phyloP scores from a whole-genome alignment of 805 yeast genomes.

The Ogataea populi-albae region DNA sequence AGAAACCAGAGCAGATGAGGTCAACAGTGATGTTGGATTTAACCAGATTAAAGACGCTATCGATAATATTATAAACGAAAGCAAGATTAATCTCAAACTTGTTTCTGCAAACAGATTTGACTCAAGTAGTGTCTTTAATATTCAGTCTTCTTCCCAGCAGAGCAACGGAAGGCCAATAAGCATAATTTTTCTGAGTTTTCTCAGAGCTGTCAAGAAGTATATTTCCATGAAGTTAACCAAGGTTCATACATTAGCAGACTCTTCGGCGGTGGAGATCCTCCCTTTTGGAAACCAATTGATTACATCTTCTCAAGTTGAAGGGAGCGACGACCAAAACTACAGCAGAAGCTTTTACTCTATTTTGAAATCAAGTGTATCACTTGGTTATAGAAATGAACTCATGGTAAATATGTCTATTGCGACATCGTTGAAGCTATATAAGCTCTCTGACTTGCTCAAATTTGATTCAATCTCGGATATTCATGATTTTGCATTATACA shows the following conservation, averaged over 20 bases:
- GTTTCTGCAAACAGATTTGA: slow-evolving; percentile 29
- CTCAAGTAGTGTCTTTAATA: slow-evolving; percentile 25
- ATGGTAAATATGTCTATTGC: slow-evolving; percentile 33
- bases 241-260: slow-evolving; percentile 21
- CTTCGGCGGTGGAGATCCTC: slow-evolving; percentile 34
- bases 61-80: slow-evolving; percentile 29
- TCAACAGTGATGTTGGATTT: slow-evolving; percentile 24
- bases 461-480: slow-evolving; percentile 21
- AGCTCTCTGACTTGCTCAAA: slow-evolving; percentile 15
- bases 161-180: slow-evolving; percentile 27
- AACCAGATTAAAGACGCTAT: slow-evolving; percentile 32
- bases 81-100: slow-evolving; percentile 23
- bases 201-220: slow-evolving; percentile 47
- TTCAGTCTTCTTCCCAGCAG: slow-evolving; percentile 10
- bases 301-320: slow-evolving; percentile 26
- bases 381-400: slow-evolving; percentile 45
- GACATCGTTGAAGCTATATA: slow-evolving; percentile 17
- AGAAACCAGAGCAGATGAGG: slow-evolving; percentile 18
- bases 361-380: slow-evolving; percentile 45
- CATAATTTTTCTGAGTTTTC: slow-evolving; percentile 42
- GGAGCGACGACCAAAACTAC: slow-evolving; percentile 3
- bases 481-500: slow-evolving; percentile 39
- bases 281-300: slow-evolving; percentile 52
- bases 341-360: slow-evolving; percentile 24
- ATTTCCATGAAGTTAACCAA: slow-evolving; percentile 28